These are phyloP conservation scores for Asterionellopsis glacialis DNA, from an alignment of 108 stramenopile species.

Conservation along the genomic window DNA sequence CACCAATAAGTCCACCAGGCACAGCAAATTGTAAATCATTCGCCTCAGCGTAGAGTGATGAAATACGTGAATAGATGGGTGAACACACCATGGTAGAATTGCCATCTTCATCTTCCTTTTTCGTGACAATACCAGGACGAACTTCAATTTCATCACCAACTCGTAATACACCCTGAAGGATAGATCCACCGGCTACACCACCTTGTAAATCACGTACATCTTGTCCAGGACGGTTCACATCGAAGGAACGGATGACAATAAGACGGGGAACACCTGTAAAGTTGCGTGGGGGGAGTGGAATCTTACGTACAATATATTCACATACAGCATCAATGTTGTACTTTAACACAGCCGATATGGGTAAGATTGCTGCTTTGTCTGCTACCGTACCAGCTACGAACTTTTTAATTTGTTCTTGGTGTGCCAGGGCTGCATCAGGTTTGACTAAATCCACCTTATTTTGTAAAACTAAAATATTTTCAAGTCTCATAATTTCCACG, in stretches of 20 bases:
- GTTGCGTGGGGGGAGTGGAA: constrained; percentile 94
- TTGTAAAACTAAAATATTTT: constrained; percentile 98
- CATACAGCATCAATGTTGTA: constrained; percentile 99
- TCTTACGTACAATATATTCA: constrained; percentile 94
- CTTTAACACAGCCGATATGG: constrained; percentile 95
- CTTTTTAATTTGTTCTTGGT: constrained; percentile 96
- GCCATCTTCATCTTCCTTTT: constrained; percentile 79
- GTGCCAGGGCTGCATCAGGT: constrained; percentile 93
- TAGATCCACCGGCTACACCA: constrained; percentile 98
- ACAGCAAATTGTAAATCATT: constrained; percentile 98
- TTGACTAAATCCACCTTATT: constrained; percentile 99
- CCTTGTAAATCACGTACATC: constrained; percentile 93
- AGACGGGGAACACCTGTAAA: constrained; percentile 91
- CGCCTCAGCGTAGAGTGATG: constrained; percentile 91
- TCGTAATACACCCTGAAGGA: constrained; percentile 94
- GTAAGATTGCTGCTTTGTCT: constrained; percentile 94
- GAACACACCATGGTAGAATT: constrained; percentile 86
- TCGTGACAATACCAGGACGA: constrained; percentile 97
- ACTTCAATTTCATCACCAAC: constrained; percentile 99
- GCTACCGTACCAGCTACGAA: constrained; percentile 99
- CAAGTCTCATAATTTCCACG: constrained; percentile 99
- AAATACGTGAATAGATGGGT: constrained; percentile 88
- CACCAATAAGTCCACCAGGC: constrained; percentile 99
- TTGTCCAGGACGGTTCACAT: constrained; percentile 99
- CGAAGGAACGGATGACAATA: constrained; percentile 99